Percentiles rank a stretch among this genome's conserved stretches.
Evolutionary conservation across 2,329 filamentous ascomycete species (phyloP).

Genomic region (Neofusicoccum umdonicola): DNA sequence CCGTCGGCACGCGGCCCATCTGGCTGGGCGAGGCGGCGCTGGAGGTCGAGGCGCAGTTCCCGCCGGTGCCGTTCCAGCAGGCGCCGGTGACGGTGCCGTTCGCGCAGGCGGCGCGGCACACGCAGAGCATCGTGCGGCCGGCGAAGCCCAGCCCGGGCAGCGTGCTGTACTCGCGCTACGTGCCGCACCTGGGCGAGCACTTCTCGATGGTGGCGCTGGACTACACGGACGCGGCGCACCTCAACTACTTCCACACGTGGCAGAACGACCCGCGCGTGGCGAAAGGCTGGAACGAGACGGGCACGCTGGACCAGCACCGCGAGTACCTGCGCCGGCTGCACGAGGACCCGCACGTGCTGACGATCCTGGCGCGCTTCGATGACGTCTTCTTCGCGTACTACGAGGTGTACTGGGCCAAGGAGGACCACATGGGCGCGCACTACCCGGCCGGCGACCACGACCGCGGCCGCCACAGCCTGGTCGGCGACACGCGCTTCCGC

Average conservation of each 20-base stretch:
- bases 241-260: conserved; percentile 73
- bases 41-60: conserved; percentile 19
- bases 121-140: conserved; percentile 68
- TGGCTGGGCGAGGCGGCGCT: conserved; percentile 27
- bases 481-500: conserved; percentile 55
- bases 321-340: conserved; percentile 68
- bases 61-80: conserved; percentile 43
- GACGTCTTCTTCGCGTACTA: conserved; percentile 73
- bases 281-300: conserved; percentile 76
- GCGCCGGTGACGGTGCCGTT: conserved; percentile 43
- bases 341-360: conserved; percentile 69
- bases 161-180: conserved; percentile 74
- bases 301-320: conserved; percentile 70
- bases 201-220: conserved; percentile 75
- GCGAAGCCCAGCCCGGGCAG: conserved; percentile 69
- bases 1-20: conserved; percentile 42
- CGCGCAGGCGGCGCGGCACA: conserved; percentile 51
- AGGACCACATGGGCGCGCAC: conserved; percentile 61
- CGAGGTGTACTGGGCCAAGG: conserved; percentile 74
- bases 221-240: conserved; percentile 61
- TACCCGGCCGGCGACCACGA: conserved; percentile 57
- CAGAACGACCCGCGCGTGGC: conserved; percentile 81
- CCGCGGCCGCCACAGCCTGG: conserved; percentile 59
- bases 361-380: conserved; percentile 69
- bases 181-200: conserved; percentile 71